Evolutionary conservation across 129 eudicot species (phyloP).

Genomic region (Arctium minus): DNA sequence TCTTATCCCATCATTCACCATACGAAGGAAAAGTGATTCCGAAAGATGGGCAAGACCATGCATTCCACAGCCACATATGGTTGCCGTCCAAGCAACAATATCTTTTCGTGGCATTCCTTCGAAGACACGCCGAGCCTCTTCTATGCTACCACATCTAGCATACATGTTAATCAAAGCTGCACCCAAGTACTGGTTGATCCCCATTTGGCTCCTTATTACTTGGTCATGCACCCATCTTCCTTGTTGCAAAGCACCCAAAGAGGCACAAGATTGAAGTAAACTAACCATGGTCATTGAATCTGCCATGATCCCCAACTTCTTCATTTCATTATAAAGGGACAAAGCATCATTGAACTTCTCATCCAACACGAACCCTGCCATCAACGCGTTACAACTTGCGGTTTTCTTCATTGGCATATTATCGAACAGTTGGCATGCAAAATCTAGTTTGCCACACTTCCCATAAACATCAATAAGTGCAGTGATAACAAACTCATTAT

Average conservation of each 20-base stretch:
- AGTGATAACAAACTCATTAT: constrained; percentile 29
- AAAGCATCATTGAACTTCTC: constrained; percentile 22
- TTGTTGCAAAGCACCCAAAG: constrained; percentile 34
- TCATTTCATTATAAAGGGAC: constrained; percentile 24
- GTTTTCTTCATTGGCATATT: constrained; percentile 25
- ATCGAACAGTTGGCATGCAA: constrained; percentile 35
- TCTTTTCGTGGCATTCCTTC: constrained; percentile 37
- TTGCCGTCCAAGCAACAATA: constrained; percentile 49
- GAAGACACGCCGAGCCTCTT: constrained; percentile 37
- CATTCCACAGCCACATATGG: constrained; percentile 54
- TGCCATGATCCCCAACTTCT: not conserved
- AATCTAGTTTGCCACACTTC: constrained; percentile 30
- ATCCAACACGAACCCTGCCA: constrained; percentile 17
- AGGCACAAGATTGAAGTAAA: constrained; percentile 25
- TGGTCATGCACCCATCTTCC: constrained; percentile 36
- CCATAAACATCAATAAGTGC: constrained; percentile 53
- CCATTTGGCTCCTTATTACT: constrained; percentile 22
- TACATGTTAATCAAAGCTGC: constrained; percentile 32
- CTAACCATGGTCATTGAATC: constrained; percentile 31
- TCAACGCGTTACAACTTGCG: constrained; percentile 29
- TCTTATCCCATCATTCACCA: constrained; percentile 35
- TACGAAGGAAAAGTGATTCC: constrained; percentile 43
- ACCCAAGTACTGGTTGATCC: constrained; percentile 21
- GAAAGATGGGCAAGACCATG: constrained; percentile 50
- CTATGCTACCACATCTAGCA: constrained; percentile 32